phyloP scores from a whole-genome alignment of 2,329 filamentous ascomycete genomes.

The Ophiocordyceps australis region DNA sequence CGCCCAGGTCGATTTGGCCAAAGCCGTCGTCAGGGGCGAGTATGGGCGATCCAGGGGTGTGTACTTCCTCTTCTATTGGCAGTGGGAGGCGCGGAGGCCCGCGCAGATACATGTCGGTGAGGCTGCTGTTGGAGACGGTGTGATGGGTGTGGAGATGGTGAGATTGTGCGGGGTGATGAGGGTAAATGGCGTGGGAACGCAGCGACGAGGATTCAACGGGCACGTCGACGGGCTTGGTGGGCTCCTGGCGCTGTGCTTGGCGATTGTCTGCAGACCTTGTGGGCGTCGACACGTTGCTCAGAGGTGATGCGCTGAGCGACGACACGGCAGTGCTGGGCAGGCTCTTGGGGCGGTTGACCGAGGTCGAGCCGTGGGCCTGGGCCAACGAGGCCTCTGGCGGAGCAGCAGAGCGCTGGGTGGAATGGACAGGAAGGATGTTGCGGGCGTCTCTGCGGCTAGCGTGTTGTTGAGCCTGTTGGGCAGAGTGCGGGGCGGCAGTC shows the following conservation, averaged over 20 bases:
- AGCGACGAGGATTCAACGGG: slow-evolving; percentile 21
- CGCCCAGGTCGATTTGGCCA: slow-evolving; percentile 29
- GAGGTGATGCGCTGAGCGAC: slow-evolving; percentile 27
- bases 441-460: slow-evolving; percentile 16
- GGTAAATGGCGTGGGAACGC: slow-evolving; percentile 17
- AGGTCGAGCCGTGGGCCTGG: slow-evolving; percentile 39
- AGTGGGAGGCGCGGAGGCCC: slow-evolving; percentile 80
- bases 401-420: slow-evolving; percentile 34
- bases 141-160: no score
- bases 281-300: slow-evolving; percentile 14
- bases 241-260: slow-evolving; percentile 15
- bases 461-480: slow-evolving; percentile 5
- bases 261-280: slow-evolving; percentile 8
- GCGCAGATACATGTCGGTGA: slow-evolving; percentile 45
- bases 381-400: slow-evolving; percentile 44
- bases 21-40: slow-evolving; percentile 49
- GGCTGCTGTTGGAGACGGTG: slow-evolving; percentile 34
- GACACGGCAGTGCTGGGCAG: slow-evolving; percentile 29
- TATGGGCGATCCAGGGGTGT: slow-evolving; percentile 81
- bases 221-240: slow-evolving; percentile 41
- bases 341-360: slow-evolving; percentile 25
- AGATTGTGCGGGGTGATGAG: slow-evolving; percentile 17
- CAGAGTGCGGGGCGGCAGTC: slow-evolving; percentile 5
- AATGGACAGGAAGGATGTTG: slow-evolving; percentile 36
- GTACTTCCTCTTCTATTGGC: slow-evolving; percentile 81